phyloP scores from a whole-genome alignment of 1,284 basidiomycete species.

The Moesziomyces sp. region DNA sequence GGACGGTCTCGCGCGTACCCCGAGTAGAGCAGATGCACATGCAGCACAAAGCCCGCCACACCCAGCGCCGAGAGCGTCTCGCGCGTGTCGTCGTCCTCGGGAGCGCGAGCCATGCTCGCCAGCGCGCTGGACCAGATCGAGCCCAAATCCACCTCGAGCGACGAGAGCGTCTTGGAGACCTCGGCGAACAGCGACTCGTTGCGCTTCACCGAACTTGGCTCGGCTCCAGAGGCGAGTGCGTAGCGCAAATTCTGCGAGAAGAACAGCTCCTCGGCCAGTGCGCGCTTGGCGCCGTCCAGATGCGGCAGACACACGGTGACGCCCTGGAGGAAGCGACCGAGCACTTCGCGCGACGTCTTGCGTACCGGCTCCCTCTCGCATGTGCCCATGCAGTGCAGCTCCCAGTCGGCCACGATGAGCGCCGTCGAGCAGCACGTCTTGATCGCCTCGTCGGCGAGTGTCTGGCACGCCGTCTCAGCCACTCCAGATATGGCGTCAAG shows the following conservation, averaged over 20 bases:
- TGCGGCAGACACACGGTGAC: slow-evolving; percentile 38
- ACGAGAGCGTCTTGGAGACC: slow-evolving; percentile 39
- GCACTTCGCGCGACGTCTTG: slow-evolving; percentile 34
- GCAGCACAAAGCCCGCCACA: slow-evolving; percentile 33
- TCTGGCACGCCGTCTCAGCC: slow-evolving; percentile 4
- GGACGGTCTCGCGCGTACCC: slow-evolving; percentile 34
- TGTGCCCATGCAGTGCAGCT: slow-evolving; percentile 21
- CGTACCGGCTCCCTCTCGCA: slow-evolving; percentile 20
- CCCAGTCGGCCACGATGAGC: slow-evolving; percentile 43
- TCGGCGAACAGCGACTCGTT: slow-evolving; percentile 40
- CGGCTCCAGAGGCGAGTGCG: slow-evolving; percentile 5
- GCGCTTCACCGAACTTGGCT: slow-evolving; percentile 22
- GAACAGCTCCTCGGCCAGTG: slow-evolving; percentile 35
- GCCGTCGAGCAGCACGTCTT: slow-evolving; percentile 33
- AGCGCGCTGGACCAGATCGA: slow-evolving; percentile 34
- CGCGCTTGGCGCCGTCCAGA: slow-evolving; percentile 20
- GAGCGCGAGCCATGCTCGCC: slow-evolving; percentile 23
- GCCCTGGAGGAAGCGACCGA: slow-evolving; percentile 31
- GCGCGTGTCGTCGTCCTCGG: slow-evolving; percentile 27
- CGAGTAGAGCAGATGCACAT: slow-evolving; percentile 36
- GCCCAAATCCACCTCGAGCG: slow-evolving; percentile 35
- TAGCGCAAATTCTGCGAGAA: slow-evolving; percentile 24
- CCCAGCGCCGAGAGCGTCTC: slow-evolving; percentile 31
- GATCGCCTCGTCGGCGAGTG: slow-evolving; percentile 22
- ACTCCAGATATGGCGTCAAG: slow-evolving; percentile 9